Evolutionary conservation across 2,329 filamentous ascomycete species (phyloP), one percentile per base, ranked within the genome.

Genomic region (Aspergillus luchuensis): DNA sequence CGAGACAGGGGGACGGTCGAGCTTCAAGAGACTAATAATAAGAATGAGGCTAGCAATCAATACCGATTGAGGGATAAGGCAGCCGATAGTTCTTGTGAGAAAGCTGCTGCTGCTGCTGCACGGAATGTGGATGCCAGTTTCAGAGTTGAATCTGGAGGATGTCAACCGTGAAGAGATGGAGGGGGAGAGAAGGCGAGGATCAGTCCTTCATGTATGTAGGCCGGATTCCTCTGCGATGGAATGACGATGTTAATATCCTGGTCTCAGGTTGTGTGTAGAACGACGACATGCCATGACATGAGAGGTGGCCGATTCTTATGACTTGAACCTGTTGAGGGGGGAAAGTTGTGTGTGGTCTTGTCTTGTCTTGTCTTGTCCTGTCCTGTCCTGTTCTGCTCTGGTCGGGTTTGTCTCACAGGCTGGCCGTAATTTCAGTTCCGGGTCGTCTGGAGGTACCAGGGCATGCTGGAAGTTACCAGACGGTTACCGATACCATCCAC

Each of bases 91-190:
- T 55, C 52, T 36, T 55, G 52, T 13, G 21, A 45, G 41, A 45
- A 43, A 50, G 45, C 56, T 49, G 47, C 56, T 57, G 53, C 56
- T 57, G 53, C 30, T 36, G 33, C 11, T 36, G 33, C 39, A 30
- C 21, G 56, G 56, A 57, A 57, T 57, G 56, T 51, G 47, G 48
- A 50, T 51, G 36, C 47, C 33, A 45, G 38, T 57, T 51, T 50
- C 48, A 33, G 48, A 51, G 33, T 51, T 56, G 54, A 49, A 49
- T 23, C 41, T 45, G 41, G 15, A 55, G 47, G 38, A 55, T 49
- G 43, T 51, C 47, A 25, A 50, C 45, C 15, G 15, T 55, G 52
- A 45, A 45, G 36, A 30, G 49, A 13, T 13, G 23, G 48, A 15
- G 25, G 48, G 6, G 25, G 33, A 30, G 28, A 21, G 17, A 19